Evolutionary conservation across 108 stramenopile species (phyloP).

Genomic region (Epipyxis sp.): DNA sequence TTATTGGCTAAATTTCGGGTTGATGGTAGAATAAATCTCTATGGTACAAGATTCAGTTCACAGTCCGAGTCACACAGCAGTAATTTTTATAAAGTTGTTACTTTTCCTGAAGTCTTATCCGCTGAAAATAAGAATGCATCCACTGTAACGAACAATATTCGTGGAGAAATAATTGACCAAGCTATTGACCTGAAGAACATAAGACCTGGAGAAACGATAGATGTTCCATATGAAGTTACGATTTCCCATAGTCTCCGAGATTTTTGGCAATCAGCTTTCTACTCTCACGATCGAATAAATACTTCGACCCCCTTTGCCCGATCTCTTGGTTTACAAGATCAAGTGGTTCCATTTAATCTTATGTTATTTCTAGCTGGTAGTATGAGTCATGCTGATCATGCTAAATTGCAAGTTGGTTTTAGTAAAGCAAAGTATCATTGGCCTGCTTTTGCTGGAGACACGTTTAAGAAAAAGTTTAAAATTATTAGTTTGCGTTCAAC

Average conservation of each 20-base stretch:
- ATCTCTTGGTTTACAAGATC: slow-evolving; percentile 71
- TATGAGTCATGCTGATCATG: slow-evolving; percentile 80
- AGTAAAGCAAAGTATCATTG: slow-evolving; percentile 68
- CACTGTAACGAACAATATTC: background rate
- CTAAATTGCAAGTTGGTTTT: slow-evolving; percentile 76
- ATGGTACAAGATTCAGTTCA: no score
- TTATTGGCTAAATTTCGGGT: no score
- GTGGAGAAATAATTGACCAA: slow-evolving; percentile 60
- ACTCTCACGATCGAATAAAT: slow-evolving; percentile 74
- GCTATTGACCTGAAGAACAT: slow-evolving; percentile 59
- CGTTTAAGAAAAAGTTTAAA: slow-evolving; percentile 69
- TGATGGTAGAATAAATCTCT: no score
- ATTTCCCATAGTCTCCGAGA: slow-evolving; percentile 63
- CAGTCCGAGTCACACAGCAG: no score
- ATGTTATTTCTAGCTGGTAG: slow-evolving; percentile 66
- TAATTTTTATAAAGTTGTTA: no score
- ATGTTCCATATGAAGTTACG: slow-evolving; percentile 74
- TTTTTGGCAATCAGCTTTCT: slow-evolving; percentile 77
- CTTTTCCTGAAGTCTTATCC: no score
- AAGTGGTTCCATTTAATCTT: slow-evolving; percentile 67
- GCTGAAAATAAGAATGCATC: background rate
- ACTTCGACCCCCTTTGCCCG: slow-evolving; percentile 79
- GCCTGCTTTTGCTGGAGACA: slow-evolving; percentile 79
- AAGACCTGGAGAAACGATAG: slow-evolving; percentile 64
- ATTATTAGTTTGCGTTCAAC: slow-evolving; percentile 68